Evolutionary conservation across 441 rosid genomes (phyloP).

Genomic region (Manihot esculenta): DNA sequence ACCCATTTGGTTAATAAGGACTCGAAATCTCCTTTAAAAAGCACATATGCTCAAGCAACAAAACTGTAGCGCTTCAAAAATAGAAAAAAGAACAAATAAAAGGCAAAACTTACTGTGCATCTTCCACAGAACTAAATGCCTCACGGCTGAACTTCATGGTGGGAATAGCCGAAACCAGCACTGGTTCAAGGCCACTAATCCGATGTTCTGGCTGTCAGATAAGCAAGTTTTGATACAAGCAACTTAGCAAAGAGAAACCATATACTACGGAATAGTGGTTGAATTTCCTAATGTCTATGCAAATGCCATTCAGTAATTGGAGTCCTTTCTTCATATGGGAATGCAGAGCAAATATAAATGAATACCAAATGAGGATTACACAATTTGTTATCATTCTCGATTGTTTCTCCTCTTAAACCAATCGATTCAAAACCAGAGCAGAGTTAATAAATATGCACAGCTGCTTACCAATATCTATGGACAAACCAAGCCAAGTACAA

Average conservation of each 20-base stretch:
- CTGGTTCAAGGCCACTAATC: slow-evolving; percentile 48
- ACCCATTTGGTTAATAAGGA: not conserved
- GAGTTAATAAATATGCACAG: not conserved
- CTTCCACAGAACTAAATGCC: slow-evolving; percentile 50
- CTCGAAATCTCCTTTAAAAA: not conserved
- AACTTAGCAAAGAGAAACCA: too few species aligned
- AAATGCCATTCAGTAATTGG: not conserved
- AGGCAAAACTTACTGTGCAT: slow-evolving; percentile 52
- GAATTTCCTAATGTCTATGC: not conserved
- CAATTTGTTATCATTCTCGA: not conserved
- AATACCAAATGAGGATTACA: not conserved
- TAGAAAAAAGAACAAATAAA: not conserved
- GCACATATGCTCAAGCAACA: not conserved
- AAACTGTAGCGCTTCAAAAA: not conserved
- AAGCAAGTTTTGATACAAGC: not conserved
- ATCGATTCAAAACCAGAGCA: not conserved
- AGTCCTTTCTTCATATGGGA: not conserved
- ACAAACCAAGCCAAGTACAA: not conserved
- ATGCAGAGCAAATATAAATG: not conserved
- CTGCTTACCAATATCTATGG: not conserved
- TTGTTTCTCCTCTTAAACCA: not conserved
- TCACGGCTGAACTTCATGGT: slow-evolving; percentile 50
- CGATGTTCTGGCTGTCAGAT: slow-evolving; percentile 40
- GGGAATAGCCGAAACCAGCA: slow-evolving; percentile 62
- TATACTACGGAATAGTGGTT: not conserved